Percentiles rank a stretch among this genome's conserved stretches.
These are phyloP conservation scores for Vitis hybrid DNA, from an alignment of 177 flowering plant genomes.

Conservation along the genomic window DNA sequence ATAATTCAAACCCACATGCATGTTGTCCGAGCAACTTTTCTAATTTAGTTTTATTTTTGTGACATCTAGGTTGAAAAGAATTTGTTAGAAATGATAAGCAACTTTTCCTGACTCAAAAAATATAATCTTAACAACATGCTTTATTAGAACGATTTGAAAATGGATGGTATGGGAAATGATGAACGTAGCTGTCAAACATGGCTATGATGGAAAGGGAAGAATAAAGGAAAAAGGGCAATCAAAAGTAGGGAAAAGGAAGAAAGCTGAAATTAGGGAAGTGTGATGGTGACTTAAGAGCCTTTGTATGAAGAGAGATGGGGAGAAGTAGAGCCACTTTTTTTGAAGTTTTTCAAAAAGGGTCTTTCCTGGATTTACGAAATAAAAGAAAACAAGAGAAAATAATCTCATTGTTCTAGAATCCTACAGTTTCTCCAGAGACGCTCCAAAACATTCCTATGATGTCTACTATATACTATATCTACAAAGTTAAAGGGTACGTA, in stretches of 20 bases:
- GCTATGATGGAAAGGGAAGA: constrained; percentile 21
- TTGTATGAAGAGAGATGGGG: constrained; percentile 8
- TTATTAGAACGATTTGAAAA: not conserved
- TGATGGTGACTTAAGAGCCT: constrained; percentile 18
- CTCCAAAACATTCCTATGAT: not conserved
- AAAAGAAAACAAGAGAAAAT: not conserved
- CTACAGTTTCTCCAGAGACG: no score
- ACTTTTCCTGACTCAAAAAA: no score
- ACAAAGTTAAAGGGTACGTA: not conserved
- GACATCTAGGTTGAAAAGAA: no score
- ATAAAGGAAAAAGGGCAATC: constrained; percentile 7
- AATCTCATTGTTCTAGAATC: no score
- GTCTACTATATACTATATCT: not conserved
- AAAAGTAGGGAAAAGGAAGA: constrained; percentile 7
- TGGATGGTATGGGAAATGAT: constrained; percentile 17
- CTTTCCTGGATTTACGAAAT: constrained; percentile 10
- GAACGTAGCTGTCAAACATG: constrained; percentile 24
- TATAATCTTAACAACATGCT: no score
- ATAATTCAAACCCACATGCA: no score
- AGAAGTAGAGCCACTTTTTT: not conserved
- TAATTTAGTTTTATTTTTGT: no score
- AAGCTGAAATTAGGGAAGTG: constrained; percentile 11
- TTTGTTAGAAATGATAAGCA: no score
- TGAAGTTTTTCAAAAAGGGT: constrained; percentile 11
- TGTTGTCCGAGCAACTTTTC: no score